A percentile compares a stretch with the other conserved stretches of the same genome.
phyloP scores from a whole-genome alignment of 768 basidiomycete genomes.

The Podaxis rugospora region DNA sequence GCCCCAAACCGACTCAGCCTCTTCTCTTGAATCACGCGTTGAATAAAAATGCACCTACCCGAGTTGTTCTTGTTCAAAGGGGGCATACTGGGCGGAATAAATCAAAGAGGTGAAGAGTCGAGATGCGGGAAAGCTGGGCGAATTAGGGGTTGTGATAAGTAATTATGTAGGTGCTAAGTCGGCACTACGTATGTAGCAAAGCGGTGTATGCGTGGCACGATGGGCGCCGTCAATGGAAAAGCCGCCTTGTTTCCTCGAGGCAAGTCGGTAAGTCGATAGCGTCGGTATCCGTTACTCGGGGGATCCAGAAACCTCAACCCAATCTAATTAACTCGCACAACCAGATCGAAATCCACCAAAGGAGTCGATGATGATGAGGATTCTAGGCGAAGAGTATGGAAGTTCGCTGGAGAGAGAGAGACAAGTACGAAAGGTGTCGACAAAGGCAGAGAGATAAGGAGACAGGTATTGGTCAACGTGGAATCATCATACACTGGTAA shows the following conservation, averaged over 20 bases:
- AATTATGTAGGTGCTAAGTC: not conserved
- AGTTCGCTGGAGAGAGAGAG: not conserved
- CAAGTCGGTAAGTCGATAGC: not conserved
- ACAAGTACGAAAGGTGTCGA: not conserved
- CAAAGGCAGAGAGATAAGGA: not conserved
- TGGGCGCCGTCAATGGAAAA: not conserved
- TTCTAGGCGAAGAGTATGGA: not conserved
- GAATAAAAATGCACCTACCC: constrained; percentile 38
- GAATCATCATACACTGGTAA: constrained; percentile 4
- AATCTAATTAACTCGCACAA: not conserved
- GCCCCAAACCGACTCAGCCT: not conserved
- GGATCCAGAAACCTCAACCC: not conserved
- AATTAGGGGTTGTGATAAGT: not conserved
- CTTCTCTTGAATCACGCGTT: not conserved
- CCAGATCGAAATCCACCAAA: not conserved
- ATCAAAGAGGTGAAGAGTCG: not conserved
- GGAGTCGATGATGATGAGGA: not conserved
- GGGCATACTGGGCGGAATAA: constrained; percentile 19
- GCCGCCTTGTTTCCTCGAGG: not conserved
- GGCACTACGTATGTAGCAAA: not conserved
- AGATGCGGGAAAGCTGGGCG: not conserved
- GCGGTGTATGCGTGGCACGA: not conserved
- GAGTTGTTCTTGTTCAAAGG: constrained; percentile 88
- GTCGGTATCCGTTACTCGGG: not conserved
- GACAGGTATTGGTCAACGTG: constrained; percentile 7